Percentiles rank a stretch among this genome's conserved stretches.
These are phyloP conservation scores for Ophiocordyceps camponoti-saundersi DNA, from an alignment of 2,329 filamentous ascomycete species.

Conservation along the genomic window DNA sequence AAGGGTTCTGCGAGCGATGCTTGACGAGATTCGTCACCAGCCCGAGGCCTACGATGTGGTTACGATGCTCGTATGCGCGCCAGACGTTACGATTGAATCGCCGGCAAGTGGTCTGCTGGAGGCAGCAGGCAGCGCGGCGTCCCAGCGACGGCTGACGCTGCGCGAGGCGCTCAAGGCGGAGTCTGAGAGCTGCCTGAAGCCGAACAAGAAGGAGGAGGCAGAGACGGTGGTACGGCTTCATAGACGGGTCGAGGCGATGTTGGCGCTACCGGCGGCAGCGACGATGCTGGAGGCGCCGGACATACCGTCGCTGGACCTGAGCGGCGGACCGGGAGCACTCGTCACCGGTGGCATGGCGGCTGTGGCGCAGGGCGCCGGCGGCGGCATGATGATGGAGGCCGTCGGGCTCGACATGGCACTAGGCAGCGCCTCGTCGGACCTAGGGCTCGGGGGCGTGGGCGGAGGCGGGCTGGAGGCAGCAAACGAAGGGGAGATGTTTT, in stretches of 20 bases:
- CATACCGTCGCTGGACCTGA: conserved; percentile 20
- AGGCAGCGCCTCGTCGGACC: conserved; percentile 17
- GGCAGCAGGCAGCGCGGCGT: conserved; percentile 16
- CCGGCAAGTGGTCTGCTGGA: conserved; percentile 15
- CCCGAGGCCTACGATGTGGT: conserved; percentile 51
- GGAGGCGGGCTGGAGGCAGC: conserved; percentile 14
- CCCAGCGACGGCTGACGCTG: conserved; percentile 35
- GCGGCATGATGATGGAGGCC: conserved; percentile 21
- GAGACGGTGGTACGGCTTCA: conserved; percentile 47
- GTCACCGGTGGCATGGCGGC: conserved; percentile 24
- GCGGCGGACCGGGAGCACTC: conserved; percentile 18
- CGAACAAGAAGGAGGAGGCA: conserved; percentile 41
- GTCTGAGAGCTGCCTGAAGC: conserved; percentile 37
- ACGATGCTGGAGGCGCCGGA: conserved; percentile 24
- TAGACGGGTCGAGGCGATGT: conserved; percentile 48
- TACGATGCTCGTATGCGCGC: conserved; percentile 51
- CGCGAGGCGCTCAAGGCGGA: conserved; percentile 41
- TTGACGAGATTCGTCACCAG: conserved; percentile 51
- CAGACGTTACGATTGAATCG: conserved; percentile 32
- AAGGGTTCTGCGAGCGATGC: conserved; percentile 40
- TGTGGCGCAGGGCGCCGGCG: conserved; percentile 20
- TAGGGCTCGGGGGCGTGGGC: conserved; percentile 18
- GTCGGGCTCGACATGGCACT: conserved; percentile 29
- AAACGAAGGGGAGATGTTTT: conserved; percentile 22
- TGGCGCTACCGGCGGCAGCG: conserved; percentile 25